Evolutionary conservation across 805 yeast genomes (phyloP).

Genomic region (Cyberlindnera japonica): DNA sequence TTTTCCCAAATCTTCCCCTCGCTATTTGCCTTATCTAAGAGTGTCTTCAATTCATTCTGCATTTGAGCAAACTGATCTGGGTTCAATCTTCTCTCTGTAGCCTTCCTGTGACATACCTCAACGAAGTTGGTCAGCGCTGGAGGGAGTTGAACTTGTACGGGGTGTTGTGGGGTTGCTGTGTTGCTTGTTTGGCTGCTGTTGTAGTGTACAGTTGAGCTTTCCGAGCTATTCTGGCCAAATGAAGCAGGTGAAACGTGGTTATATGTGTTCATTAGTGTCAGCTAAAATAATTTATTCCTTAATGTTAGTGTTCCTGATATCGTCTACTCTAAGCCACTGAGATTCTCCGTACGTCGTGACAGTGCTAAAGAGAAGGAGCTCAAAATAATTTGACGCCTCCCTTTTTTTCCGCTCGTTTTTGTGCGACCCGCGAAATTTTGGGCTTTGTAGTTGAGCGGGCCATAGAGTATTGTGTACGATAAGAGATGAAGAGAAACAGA

Average conservation of each 20-base stretch:
- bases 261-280: slow-evolving; percentile 12
- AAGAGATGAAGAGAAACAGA: background rate
- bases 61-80: slow-evolving; percentile 14
- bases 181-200: slow-evolving; percentile 6
- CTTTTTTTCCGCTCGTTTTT: background rate
- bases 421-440: too few species aligned
- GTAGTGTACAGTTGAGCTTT: background rate
- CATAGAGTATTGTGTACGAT: too few species aligned
- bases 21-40: slow-evolving; percentile 27
- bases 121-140: slow-evolving; percentile 22
- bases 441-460: too few species aligned
- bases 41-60: slow-evolving; percentile 24
- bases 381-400: background rate
- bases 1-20: slow-evolving; percentile 25
- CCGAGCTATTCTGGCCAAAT: slow-evolving; percentile 5
- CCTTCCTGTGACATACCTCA: slow-evolving; percentile 21
- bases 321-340: too few species aligned
- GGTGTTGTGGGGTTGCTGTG: slow-evolving; percentile 5
- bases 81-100: slow-evolving; percentile 14
- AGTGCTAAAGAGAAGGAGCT: too few species aligned
- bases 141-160: slow-evolving; percentile 17
- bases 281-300: background rate
- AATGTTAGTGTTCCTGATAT: background rate
- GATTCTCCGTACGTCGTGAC: too few species aligned
- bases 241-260: slow-evolving; percentile 17